Base-by-base conservation (phyloP, 257 asterid species). In the Prunella vulgaris region DNA sequence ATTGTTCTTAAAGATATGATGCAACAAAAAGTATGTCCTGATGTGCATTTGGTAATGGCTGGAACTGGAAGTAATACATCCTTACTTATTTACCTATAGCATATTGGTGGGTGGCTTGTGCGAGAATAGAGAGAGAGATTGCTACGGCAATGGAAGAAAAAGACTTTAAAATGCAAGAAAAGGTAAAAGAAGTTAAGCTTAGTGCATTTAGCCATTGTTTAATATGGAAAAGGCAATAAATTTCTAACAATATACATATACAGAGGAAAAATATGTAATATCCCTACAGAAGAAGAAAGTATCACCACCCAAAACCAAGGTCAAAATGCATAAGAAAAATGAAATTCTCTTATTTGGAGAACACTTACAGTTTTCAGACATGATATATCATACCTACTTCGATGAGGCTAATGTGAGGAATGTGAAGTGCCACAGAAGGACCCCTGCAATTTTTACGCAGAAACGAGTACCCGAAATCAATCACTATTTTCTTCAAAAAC, bases 301-400 rank as follows among this genome's bases (percentile, higher is more conserved):
- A 30, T 0, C 18, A 60, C 56, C 51, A 71, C 42, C 20, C 69
- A 32, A 32, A 25, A 12, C 60, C 35, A 72, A 8, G 44, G 1
- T 6, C 30, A 35, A 22, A 60, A 46, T 5, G 27, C 13, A 15
- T n/a, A n/a, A n/a, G 28, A 38, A 38, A 5, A 14, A n/a, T n/a
- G n/a, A 6, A 70, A 6, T 12, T 25, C 27, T 63, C 66, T 40
- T 53, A 53, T 67, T 63, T 40, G 53, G 27, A 32, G 32, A 6
- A 33, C 30, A 10, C 30, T 8, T 10, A 74, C 60, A 10, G 24
- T 49, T 46, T 35, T 75, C 82, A 92, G 76, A 92, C 97, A 70
- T 88, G 84, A 74, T 90, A 90, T 66, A 93, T 90, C 99, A 90
- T 90, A 62, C 96, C 97, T 59, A 93, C 97, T 79, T 93, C 99